Evolutionary conservation across 75 land plant species (phyloP).

Genomic region (Cryptomeria japonica): DNA sequence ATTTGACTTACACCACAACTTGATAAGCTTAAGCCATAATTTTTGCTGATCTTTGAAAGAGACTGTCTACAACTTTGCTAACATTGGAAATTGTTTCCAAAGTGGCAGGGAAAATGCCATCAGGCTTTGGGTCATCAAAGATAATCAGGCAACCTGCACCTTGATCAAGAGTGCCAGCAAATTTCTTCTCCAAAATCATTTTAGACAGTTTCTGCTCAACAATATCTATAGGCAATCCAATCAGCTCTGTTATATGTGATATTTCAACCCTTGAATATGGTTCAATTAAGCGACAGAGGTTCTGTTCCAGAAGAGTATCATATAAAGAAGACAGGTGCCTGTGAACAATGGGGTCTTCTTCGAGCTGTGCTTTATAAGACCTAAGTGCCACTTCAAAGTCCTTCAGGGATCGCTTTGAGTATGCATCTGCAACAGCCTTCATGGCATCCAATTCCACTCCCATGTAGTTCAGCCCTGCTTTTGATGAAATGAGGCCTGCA

Average conservation of each 20-base stretch:
- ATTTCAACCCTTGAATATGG: constrained; percentile 76
- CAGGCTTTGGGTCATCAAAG: constrained; percentile 71
- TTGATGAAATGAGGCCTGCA: constrained; percentile 66
- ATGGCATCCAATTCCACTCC: constrained; percentile 81
- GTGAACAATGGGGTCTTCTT: constrained; percentile 82
- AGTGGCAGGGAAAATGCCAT: constrained; percentile 74
- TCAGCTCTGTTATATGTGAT: constrained; percentile 63
- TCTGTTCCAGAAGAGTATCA: constrained; percentile 76
- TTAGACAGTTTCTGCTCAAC: constrained; percentile 83
- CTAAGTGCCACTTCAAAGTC: constrained; percentile 60
- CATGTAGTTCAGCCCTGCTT: constrained; percentile 66
- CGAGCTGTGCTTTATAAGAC: constrained; percentile 57
- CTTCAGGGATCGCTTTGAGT: constrained; percentile 67
- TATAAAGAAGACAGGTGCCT: constrained; percentile 67
- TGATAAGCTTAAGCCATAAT: constrained; percentile 59
- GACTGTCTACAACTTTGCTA: constrained; percentile 86
- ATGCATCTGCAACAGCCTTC: constrained; percentile 80
- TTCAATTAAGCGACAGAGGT: constrained; percentile 72
- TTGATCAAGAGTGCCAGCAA: constrained; percentile 83
- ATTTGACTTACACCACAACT: neutral
- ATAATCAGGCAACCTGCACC: constrained; percentile 84
- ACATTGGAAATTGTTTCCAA: constrained; percentile 76
- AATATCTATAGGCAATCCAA: constrained; percentile 58
- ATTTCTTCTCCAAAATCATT: constrained; percentile 84
- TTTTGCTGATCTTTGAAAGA: constrained; percentile 67